Percentiles rank a stretch among this genome's conserved stretches.
Evolutionary conservation across 768 basidiomycete genomes (phyloP).

Genomic region (Cubamyces lactineus): DNA sequence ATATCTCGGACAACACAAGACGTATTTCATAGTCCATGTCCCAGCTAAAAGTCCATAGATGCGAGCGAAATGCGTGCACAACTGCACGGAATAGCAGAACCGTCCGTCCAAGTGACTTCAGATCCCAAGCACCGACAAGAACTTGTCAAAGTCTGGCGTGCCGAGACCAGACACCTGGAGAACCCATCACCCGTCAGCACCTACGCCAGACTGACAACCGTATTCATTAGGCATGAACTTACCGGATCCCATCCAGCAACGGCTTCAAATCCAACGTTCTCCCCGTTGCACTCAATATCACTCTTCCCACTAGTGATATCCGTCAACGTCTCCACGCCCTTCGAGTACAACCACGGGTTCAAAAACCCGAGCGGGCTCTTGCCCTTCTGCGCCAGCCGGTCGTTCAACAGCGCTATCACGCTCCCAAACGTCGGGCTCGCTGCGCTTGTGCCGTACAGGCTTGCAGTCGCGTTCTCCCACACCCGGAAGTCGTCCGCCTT

Average conservation of each 20-base stretch:
- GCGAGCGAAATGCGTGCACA: not conserved
- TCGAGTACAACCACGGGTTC: conserved; percentile 41
- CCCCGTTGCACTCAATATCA: conserved; percentile 39
- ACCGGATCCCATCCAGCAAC: conserved; percentile 37
- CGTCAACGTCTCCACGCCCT: conserved; percentile 31
- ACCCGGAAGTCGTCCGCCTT: conserved; percentile 38
- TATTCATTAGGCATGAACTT: conserved; percentile 16
- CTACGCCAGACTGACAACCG: not conserved
- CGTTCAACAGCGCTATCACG: conserved; percentile 40
- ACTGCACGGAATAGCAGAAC: not conserved
- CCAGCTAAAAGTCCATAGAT: not conserved
- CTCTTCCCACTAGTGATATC: conserved; percentile 39
- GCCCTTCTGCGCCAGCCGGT: conserved; percentile 34
- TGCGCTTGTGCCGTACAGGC: conserved; percentile 38
- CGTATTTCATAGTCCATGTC: not conserved
- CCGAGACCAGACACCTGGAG: conserved; percentile 35
- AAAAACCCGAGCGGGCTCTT: conserved; percentile 39
- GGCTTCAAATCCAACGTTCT: conserved; percentile 37
- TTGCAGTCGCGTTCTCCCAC: conserved; percentile 16
- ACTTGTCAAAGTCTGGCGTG: conserved; percentile 33
- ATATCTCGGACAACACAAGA: too few species aligned
- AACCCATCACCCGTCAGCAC: conserved; percentile 13
- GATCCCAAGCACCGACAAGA: conserved; percentile 3
- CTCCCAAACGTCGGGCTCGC: conserved; percentile 40
- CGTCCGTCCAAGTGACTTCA: not conserved